Evolutionary conservation across 2,329 filamentous ascomycete species (phyloP).

Genomic region (Beauveria bassiana): DNA sequence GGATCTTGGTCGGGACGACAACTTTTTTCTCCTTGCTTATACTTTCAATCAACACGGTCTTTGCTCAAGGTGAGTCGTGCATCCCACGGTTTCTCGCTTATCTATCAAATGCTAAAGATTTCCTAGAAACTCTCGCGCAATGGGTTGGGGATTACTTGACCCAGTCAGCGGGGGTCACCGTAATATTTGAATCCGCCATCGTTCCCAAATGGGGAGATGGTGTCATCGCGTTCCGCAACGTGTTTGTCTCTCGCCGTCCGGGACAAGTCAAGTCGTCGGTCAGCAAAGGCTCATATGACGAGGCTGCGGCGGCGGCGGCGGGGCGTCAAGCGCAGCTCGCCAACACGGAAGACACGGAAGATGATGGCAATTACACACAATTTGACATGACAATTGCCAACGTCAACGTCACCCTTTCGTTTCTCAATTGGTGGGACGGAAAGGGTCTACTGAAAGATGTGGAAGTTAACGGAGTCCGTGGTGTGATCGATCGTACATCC

Average conservation of each 20-base stretch:
- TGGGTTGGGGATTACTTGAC: slow-evolving; percentile 96
- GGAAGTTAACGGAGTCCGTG: slow-evolving; percentile 86
- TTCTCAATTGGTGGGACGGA: slow-evolving; percentile 98
- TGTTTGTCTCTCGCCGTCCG: slow-evolving; percentile 87
- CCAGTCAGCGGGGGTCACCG: slow-evolving; percentile 82
- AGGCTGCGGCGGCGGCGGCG: slow-evolving; percentile 77
- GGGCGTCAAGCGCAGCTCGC: slow-evolving; percentile 43
- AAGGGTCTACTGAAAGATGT: slow-evolving; percentile 88
- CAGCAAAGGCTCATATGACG: slow-evolving; percentile 84
- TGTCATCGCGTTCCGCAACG: slow-evolving; percentile 93
- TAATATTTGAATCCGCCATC: slow-evolving; percentile 96
- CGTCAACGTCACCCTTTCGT: slow-evolving; percentile 92
- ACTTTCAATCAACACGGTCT: slow-evolving; percentile 87
- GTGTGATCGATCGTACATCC: slow-evolving; percentile 82
- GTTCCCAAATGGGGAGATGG: slow-evolving; percentile 93
- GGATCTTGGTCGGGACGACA: slow-evolving; percentile 94
- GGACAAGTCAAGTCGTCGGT: slow-evolving; percentile 76
- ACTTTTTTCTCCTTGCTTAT: slow-evolving; percentile 94
- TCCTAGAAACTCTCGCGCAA: slow-evolving; percentile 74
- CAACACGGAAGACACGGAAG: slow-evolving; percentile 51
- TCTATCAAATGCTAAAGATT: slow-evolving; percentile 14
- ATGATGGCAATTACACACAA: slow-evolving; percentile 96
- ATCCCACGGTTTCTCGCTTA: not conserved
- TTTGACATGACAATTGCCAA: slow-evolving; percentile 93
- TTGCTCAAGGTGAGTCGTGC: slow-evolving; percentile 69